Base-by-base conservation (phyloP, 331 rosid genomes). In the Acacia pycnantha region DNA sequence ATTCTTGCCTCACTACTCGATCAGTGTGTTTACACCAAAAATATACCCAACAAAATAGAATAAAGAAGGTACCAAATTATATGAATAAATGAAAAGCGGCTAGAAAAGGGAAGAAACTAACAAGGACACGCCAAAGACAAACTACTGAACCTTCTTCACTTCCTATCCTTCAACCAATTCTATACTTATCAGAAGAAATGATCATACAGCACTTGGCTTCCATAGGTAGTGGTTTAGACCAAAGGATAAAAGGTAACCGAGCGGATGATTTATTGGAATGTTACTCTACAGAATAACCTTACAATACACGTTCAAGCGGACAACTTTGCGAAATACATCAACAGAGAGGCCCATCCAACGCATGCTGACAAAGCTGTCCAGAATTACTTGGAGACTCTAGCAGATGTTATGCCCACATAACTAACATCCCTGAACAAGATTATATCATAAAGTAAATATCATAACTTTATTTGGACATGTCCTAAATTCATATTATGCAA, bases 291-390 rank as follows among this genome's bases (percentile, higher is more conserved):
- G 89, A 80, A 91, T 92, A 86, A 94, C 98, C 81, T 91, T 87
- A 83, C 97, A 92, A 87, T 92, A 92, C 73, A 91, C 79, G 91
- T 90, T 94, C 92, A 94, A 83, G 84, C 72, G 82, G 76, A 91
- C 85, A 62, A 90, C 90, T 87, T 85, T 90, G 47, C 90, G 93
- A 37, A 77, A 88, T 75, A 87, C 89, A 41, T 92, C 87, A 82
- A 88, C 90, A 48, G 87, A 86, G 62, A 83, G 82, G 79, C 91
- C 87, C 88, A 92, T 85, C 97, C 97, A 90, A 74, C 74, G 91
- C 98, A 94, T 94, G 81, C 83, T 90, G 89, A 80, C 83, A 82
- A 77, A 81, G 81, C 70, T 73, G 65, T 70, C 85, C 79, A 83
- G 85, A 70, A 83, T 37, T 65, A 44, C 79, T 76, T 46, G 37